Evolutionary conservation across 2,329 filamentous ascomycete genomes (phyloP), one percentile per base, ranked within the genome.

Genomic region (Plectosphaerella sp.): DNA sequence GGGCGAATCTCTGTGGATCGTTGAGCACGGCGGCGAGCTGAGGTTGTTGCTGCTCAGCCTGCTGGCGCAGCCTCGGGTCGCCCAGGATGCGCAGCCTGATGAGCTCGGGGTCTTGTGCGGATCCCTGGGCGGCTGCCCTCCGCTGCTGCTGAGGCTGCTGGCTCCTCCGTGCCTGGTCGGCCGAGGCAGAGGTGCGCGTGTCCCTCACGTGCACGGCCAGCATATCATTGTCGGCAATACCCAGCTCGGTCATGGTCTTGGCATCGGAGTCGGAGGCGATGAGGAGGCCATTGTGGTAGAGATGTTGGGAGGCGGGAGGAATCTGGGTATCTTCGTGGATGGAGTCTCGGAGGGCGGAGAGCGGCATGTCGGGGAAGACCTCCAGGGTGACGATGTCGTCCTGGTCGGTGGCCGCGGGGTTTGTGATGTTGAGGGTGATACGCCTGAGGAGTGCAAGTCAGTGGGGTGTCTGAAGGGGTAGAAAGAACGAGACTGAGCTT

Each of bases 211-310:
- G 88, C 60, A 97, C 81, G 28, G 89, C 91, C 58, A 99, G 76
- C 89, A 99, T 92, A 64, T 97, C 94, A 51, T 91, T 91, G 71
- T 97, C 90, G 47, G 78, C 82, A 61, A 99, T 88, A 42, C 87
- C 82, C 33, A 92, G 80, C 62, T 93, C 80, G 59, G 91, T 83
- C 64, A 99, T 81, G 3, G 91, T 96, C 68, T 91, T 88, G 53
- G 80, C 72, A 62, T 92, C 87, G 70, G 91, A 86, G 39, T 56
- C 52, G 39, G 48, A 28, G 59, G 76, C 80, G 51, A 99, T 83
- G 42, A 92, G 82, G 58, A 84, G 82, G 58, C 93, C 94, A 68
- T 97, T 95, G 73, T 93, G 88, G 72, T 94, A 95, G 65, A 97
- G 86, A 65, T 91, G 86, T 69, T 97, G 91, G 46, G 87, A 79